Conservation (phyloP, 2,329 filamentous ascomycete genomes). For the Ophiostoma novo-ulmi region DNA sequence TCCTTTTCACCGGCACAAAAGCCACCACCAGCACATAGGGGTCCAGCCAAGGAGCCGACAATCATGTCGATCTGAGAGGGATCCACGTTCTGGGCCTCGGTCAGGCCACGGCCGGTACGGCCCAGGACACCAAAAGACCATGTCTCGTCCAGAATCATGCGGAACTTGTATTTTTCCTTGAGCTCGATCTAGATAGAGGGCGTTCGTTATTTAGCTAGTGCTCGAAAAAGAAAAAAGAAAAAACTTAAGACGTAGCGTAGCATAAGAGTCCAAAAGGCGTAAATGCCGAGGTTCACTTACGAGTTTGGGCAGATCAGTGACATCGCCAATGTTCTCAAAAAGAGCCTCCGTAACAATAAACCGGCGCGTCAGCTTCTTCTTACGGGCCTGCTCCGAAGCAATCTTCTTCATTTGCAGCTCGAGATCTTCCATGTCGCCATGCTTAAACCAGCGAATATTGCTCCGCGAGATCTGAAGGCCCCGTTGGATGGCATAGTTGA, state of each 20-base stretch:
- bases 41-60: constrained; percentile 82
- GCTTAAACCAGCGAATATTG: constrained; percentile 88
- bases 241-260: neutral
- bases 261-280: neutral
- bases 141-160: constrained; percentile 93
- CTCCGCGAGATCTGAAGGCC: constrained; percentile 90
- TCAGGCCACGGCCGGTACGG: constrained; percentile 82
- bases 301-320: constrained; percentile 77
- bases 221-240: neutral
- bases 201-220: neutral
- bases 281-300: neutral
- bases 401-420: constrained; percentile 80
- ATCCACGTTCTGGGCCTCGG: constrained; percentile 95
- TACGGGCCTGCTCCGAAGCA: constrained; percentile 75
- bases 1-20: constrained; percentile 91
- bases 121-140: constrained; percentile 96
- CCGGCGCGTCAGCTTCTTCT: constrained; percentile 81
- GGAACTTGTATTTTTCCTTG: constrained; percentile 96
- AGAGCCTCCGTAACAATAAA: constrained; percentile 96
- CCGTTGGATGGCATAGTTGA: constrained; percentile 91
- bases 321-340: constrained; percentile 86
- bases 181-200: constrained; percentile 63
- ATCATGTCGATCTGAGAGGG: constrained; percentile 95
- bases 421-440: constrained; percentile 92
- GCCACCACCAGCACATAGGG: constrained; percentile 85